Evolutionary conservation across 2,329 filamentous ascomycete species (phyloP).

Genomic region (Helotiales sp.): DNA sequence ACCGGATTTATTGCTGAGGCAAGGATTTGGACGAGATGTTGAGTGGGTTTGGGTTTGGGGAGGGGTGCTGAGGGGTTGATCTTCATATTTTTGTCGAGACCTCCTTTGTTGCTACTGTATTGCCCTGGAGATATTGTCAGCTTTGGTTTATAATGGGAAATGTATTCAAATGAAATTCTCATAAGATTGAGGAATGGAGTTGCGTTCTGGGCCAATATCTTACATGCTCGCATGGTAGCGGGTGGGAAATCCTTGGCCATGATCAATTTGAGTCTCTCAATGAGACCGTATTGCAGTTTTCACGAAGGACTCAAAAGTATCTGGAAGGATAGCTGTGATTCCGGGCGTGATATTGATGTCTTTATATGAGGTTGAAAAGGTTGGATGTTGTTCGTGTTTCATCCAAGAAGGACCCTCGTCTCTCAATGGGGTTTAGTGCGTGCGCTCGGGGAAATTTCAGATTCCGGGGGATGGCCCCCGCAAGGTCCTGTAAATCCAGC

Average conservation of each 20-base stretch:
- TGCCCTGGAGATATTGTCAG: slow-evolving; percentile 15
- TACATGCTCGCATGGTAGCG: slow-evolving; percentile 20
- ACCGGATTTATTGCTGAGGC: slow-evolving; percentile 39
- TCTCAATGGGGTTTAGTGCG: background rate
- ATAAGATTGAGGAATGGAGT: background rate
- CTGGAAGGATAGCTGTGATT: background rate
- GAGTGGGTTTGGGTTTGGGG: slow-evolving; percentile 20
- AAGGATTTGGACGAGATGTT: slow-evolving; percentile 30
- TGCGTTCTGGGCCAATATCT: background rate
- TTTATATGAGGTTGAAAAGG: background rate
- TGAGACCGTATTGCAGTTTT: background rate
- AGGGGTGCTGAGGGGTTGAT: slow-evolving; percentile 19
- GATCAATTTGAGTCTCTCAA: background rate
- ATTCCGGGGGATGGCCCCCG: background rate
- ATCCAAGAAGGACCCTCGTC: background rate
- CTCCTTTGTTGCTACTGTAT: slow-evolving; percentile 22
- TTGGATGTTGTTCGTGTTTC: background rate
- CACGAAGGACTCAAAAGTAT: too few relatives aligned
- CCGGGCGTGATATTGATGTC: background rate
- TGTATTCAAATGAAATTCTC: too few relatives aligned
- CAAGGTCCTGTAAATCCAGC: background rate
- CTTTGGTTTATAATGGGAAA: background rate
- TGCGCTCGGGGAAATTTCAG: background rate
- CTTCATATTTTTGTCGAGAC: slow-evolving; percentile 29
- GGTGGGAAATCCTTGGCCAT: slow-evolving; percentile 8